Conservation (phyloP, 148 eudicot species). For the Drosera capensis region DNA sequence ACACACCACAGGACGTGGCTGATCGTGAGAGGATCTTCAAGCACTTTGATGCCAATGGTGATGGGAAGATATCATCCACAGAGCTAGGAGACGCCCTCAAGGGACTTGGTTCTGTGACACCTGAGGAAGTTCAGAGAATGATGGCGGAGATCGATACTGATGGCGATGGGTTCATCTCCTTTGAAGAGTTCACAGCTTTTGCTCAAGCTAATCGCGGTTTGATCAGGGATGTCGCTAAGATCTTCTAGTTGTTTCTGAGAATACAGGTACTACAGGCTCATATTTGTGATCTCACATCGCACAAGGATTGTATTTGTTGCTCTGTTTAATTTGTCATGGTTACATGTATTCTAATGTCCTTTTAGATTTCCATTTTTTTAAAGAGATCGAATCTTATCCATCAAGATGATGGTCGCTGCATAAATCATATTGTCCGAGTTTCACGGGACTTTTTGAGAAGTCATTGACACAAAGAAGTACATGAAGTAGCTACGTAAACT, state of each 20-base stretch:
- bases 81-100: slow-evolving; percentile 83
- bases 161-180: slow-evolving; percentile 64
- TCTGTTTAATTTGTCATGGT: too few relatives aligned
- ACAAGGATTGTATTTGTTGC: too few relatives aligned
- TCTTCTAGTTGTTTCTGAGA: slow-evolving; percentile 26
- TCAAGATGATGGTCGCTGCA: too few relatives aligned
- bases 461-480: too few relatives aligned
- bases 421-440: too few relatives aligned
- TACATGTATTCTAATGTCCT: too few relatives aligned
- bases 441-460: too few relatives aligned
- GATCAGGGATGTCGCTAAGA: slow-evolving; percentile 71
- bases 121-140: slow-evolving; percentile 44
- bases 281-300: too few relatives aligned
- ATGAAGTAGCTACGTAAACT: too few relatives aligned
- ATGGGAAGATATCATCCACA: slow-evolving; percentile 55
- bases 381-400: too few relatives aligned
- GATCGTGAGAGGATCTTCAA: slow-evolving; percentile 73
- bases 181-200: slow-evolving; percentile 49
- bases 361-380: too few relatives aligned
- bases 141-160: slow-evolving; percentile 78
- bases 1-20: slow-evolving; percentile 41
- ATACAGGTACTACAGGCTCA: too few relatives aligned
- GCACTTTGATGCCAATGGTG: slow-evolving; percentile 63
- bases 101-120: slow-evolving; percentile 41
- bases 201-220: slow-evolving; percentile 60